Conservation (phyloP, 768 basidiomycete genomes). For the Serendipita sp. region DNA sequence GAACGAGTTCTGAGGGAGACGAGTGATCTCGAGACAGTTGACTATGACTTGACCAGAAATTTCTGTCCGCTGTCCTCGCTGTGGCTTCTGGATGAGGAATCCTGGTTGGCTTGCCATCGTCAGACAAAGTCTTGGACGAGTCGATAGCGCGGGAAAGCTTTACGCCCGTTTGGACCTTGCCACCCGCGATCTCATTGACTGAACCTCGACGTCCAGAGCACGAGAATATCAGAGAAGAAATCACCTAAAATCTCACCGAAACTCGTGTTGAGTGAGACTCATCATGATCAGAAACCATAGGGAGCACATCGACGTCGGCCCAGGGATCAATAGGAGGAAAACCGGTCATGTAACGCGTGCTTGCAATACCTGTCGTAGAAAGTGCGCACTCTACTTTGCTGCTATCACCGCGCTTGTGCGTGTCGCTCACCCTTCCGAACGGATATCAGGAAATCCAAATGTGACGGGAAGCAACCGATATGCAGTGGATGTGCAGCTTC, state of each 20-base stretch:
- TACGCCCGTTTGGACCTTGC: too few relatives aligned
- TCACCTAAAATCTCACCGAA: too few relatives aligned
- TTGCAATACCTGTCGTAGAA: conserved; percentile 1
- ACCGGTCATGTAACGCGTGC: background rate
- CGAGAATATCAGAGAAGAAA: too few relatives aligned
- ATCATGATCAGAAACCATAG: background rate
- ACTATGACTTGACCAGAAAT: background rate
- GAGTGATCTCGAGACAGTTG: background rate
- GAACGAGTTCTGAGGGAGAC: background rate
- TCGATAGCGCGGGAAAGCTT: too few relatives aligned
- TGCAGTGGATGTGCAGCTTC: background rate
- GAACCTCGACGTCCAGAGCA: too few relatives aligned
- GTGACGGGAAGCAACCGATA: conserved; percentile 6
- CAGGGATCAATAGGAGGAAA: background rate
- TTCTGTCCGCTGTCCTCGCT: background rate
- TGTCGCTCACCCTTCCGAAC: background rate
- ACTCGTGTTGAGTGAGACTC: too few relatives aligned
- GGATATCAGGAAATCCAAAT: conserved; percentile 5
- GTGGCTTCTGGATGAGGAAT: background rate
- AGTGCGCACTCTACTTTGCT: background rate
- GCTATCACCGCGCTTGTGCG: background rate
- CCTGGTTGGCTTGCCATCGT: background rate
- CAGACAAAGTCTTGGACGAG: background rate
- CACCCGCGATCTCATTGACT: too few relatives aligned
- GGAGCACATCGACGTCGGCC: conserved; percentile 3